Evolutionary conservation across 345 rosid genomes (phyloP).

Genomic region (Psidium friedrichsthalianum): DNA sequence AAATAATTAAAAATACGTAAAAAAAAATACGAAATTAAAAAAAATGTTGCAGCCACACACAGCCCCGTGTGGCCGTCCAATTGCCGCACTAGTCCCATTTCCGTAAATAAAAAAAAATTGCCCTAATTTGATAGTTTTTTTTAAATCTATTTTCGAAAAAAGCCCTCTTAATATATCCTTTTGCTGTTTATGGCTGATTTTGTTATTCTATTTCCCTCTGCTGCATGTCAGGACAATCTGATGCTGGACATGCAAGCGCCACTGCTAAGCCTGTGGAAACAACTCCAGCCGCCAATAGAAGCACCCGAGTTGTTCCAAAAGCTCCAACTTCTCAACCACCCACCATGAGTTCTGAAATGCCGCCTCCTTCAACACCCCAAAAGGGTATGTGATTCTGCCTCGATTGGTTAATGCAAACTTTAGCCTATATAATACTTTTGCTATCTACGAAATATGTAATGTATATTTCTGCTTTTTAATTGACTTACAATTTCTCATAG

Average conservation of each 20-base stretch:
- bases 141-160: no score
- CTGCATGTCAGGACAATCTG: constrained; percentile 26
- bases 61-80: no score
- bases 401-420: background rate
- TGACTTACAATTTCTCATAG: background rate
- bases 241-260: constrained; percentile 25
- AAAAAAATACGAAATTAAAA: no score
- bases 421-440: background rate
- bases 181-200: background rate
- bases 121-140: no score
- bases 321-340: constrained; percentile 74
- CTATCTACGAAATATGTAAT: background rate
- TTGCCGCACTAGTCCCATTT: no score
- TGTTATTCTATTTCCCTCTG: background rate
- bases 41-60: no score
- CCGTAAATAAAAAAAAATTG: no score
- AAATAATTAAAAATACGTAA: no score
- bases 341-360: constrained; percentile 34
- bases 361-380: constrained; percentile 23
- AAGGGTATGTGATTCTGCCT: constrained; percentile 32
- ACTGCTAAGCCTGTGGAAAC: constrained; percentile 30
- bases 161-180: background rate
- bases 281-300: constrained; percentile 21
- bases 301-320: constrained; percentile 52
- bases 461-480: background rate